A percentile compares a stretch with the other conserved stretches of the same genome.
phyloP scores from a whole-genome alignment of 257 asterid genomes.

The Knoxia roxburghii region DNA sequence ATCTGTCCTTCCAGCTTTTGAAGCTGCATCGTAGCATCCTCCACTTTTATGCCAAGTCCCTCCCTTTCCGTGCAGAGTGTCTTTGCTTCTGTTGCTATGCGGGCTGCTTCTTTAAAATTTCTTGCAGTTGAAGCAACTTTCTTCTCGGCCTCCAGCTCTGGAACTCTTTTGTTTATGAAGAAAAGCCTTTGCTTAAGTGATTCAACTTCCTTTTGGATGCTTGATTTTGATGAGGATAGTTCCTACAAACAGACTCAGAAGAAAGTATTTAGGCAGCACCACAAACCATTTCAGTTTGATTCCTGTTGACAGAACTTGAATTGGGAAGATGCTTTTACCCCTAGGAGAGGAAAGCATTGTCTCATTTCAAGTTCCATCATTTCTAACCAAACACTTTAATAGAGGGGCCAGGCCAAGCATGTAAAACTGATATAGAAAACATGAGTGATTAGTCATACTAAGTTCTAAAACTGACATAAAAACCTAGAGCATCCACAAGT shows the following conservation, averaged over 20 bases:
- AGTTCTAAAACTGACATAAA: background rate
- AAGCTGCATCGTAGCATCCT: slow-evolving; percentile 21
- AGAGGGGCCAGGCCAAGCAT: no score
- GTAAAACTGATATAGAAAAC: no score
- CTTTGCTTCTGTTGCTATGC: slow-evolving; percentile 39
- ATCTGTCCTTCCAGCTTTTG: slow-evolving; percentile 35
- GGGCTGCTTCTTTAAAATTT: slow-evolving; percentile 49
- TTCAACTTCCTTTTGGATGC: slow-evolving; percentile 39
- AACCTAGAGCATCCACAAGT: background rate
- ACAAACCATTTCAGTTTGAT: no score
- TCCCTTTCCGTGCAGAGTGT: slow-evolving; percentile 32
- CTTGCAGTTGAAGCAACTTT: slow-evolving; percentile 45
- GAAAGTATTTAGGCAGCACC: no score
- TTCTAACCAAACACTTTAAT: no score
- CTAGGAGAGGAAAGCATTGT: no score
- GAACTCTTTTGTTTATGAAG: slow-evolving; percentile 41
- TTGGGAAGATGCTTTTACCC: no score
- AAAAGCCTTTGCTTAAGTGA: slow-evolving; percentile 36
- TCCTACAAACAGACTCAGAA: slow-evolving; percentile 22
- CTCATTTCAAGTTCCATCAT: no score
- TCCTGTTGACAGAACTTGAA: no score
- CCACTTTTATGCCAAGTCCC: slow-evolving; percentile 25
- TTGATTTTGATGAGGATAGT: slow-evolving; percentile 34
- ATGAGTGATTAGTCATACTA: background rate
- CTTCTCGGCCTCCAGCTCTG: slow-evolving; percentile 49